Conservation (phyloP, 2,329 filamentous ascomycete species). For the Coniella vitis region DNA sequence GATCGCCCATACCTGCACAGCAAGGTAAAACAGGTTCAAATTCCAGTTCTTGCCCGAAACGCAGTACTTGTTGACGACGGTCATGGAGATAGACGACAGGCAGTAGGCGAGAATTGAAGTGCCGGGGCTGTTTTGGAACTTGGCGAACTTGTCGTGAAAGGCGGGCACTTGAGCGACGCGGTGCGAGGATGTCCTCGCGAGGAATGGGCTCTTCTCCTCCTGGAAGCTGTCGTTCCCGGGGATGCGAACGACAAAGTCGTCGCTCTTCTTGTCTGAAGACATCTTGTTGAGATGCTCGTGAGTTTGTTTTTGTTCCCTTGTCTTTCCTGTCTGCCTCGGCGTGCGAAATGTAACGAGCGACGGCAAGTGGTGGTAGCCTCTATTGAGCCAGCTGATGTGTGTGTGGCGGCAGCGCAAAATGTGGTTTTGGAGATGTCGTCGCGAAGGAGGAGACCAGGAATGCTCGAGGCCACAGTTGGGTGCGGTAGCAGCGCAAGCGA, state of each 20-base stretch:
- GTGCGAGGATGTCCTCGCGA: constrained; percentile 35
- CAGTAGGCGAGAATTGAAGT: constrained; percentile 87
- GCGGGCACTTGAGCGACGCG: constrained; percentile 26
- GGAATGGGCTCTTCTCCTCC: constrained; percentile 45
- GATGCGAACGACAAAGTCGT: constrained; percentile 68
- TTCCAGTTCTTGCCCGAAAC: constrained; percentile 89
- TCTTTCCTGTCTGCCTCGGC: neutral
- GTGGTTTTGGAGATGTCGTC: constrained; percentile 3
- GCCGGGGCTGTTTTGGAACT: constrained; percentile 66
- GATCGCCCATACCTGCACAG: constrained; percentile 73
- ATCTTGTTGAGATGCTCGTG: constrained; percentile 40
- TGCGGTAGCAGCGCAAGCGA: neutral
- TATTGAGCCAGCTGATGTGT: neutral
- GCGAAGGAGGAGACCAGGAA: neutral
- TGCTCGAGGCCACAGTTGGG: neutral
- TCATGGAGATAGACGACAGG: constrained; percentile 96
- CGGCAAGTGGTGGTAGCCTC: neutral
- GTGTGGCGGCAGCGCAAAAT: neutral
- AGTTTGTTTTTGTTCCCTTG: neutral
- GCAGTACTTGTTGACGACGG: constrained; percentile 99
- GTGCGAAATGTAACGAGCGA: constrained; percentile 2
- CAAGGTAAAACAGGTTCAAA: constrained; percentile 90
- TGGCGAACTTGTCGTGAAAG: constrained; percentile 34
- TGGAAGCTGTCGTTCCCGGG: constrained; percentile 48
- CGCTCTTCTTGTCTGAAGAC: constrained; percentile 78